Percentiles rank a stretch among this genome's conserved stretches.
Conservation (phyloP, 108 stramenopile genomes). For the Skeletonema menzelii region DNA sequence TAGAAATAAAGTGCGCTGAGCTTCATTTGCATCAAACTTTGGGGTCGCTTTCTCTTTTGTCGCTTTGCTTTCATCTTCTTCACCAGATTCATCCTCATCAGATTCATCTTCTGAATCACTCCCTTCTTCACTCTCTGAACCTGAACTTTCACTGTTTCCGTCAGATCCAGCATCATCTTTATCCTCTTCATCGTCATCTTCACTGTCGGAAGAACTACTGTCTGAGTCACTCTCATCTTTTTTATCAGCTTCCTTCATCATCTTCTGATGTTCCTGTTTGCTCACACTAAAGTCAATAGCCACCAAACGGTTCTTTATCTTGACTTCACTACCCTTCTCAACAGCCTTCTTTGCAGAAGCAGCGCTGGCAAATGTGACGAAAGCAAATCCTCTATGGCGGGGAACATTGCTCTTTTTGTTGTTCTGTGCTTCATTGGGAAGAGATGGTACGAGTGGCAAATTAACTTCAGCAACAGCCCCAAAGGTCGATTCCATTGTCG, state of each 20-base stretch:
- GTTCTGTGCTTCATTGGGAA: conserved; percentile 18
- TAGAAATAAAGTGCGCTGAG: conserved; percentile 83
- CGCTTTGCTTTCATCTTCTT: conserved; percentile 24
- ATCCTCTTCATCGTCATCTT: conserved; percentile 34
- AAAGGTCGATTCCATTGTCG: conserved; percentile 61
- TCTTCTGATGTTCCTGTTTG: conserved; percentile 73
- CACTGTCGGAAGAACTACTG: conserved; percentile 4
- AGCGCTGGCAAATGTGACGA: conserved; percentile 84
- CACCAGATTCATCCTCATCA: conserved; percentile 47
- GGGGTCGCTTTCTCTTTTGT: conserved; percentile 34
- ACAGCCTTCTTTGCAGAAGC: conserved; percentile 58
- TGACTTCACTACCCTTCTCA: conserved; percentile 44
- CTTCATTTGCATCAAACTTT: conserved; percentile 28
- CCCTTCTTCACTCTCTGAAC: conserved; percentile 13
- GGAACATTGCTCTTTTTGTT: conserved; percentile 25
- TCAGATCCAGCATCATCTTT: conserved; percentile 30
- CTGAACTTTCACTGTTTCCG: conserved; percentile 27
- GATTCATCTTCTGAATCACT: conserved; percentile 37
- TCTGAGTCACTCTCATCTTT: conserved; percentile 22
- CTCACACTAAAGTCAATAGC: conserved; percentile 81
- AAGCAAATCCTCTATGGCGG: conserved; percentile 89
- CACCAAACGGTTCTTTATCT: conserved; percentile 84
- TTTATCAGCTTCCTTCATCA: conserved; percentile 31
- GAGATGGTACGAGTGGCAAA: conserved; percentile 67
- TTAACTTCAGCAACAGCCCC: conserved; percentile 78